These are phyloP conservation scores for Naegleria fowleri DNA, from an alignment of 208 protist genomes.

Conservation along the genomic window DNA sequence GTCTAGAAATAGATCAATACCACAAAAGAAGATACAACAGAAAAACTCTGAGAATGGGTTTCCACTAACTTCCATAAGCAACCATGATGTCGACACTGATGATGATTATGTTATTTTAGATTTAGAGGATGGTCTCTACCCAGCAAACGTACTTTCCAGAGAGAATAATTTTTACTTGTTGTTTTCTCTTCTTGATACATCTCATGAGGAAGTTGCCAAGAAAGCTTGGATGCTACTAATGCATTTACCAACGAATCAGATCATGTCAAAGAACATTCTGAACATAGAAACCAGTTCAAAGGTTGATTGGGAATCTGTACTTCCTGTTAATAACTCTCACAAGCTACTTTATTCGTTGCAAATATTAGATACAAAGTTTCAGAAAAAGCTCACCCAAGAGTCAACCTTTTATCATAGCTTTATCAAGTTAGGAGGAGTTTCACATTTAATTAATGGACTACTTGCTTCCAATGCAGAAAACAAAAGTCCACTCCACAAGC, in stretches of 20 bases:
- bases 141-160: not conserved
- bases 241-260: not conserved
- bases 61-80: not conserved
- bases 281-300: not conserved
- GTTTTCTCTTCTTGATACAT: not conserved
- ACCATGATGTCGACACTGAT: not conserved
- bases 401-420: not conserved
- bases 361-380: not conserved
- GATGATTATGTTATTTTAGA: not conserved
- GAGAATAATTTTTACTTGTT: not conserved
- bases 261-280: not conserved
- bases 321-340: not conserved
- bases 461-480: not conserved
- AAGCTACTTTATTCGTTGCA: conserved; percentile 16
- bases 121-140: not conserved
- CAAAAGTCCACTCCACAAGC: not conserved
- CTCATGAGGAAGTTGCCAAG: not conserved
- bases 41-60: not conserved
- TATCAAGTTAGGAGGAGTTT: not conserved
- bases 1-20: not conserved
- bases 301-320: not conserved
- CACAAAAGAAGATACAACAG: not conserved
- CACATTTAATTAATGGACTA: not conserved
- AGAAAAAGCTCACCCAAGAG: not conserved
- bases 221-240: not conserved